Conservation (phyloP, 257 asterid genomes). For the Ocimum tenuiflorum region DNA sequence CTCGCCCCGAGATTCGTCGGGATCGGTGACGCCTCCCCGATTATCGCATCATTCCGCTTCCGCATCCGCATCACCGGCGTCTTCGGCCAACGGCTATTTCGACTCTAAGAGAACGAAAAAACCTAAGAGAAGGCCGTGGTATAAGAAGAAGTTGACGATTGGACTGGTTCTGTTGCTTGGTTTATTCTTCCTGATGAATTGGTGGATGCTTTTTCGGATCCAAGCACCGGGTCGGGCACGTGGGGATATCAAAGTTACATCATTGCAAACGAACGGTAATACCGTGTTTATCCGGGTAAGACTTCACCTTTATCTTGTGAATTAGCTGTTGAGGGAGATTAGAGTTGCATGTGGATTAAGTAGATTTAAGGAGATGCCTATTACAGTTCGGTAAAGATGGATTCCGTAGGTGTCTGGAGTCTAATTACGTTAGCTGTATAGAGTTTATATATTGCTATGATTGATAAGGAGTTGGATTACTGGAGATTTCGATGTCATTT, state of each 20-base stretch:
- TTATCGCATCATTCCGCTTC: slow-evolving; percentile 26
- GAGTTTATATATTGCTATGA: background rate
- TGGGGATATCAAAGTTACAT: slow-evolving; percentile 37
- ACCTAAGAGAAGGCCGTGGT: slow-evolving; percentile 42
- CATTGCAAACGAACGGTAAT: slow-evolving; percentile 50
- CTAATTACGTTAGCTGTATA: background rate
- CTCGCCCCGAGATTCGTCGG: slow-evolving; percentile 25
- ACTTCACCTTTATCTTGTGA: slow-evolving; percentile 1
- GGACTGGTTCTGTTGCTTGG: slow-evolving; percentile 42
- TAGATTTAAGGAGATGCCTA: background rate
- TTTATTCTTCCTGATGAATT: slow-evolving; percentile 41
- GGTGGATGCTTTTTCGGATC: slow-evolving; percentile 86
- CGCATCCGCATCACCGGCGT: slow-evolving; percentile 29
- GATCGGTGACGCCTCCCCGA: slow-evolving; percentile 28
- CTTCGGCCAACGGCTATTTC: slow-evolving; percentile 26
- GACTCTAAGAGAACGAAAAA: slow-evolving; percentile 32
- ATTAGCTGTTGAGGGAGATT: slow-evolving; percentile 11
- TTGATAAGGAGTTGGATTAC: background rate
- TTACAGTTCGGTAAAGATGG: background rate
- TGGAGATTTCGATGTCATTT: slow-evolving; percentile 7
- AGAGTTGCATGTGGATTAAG: background rate
- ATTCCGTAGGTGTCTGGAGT: background rate
- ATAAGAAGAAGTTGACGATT: slow-evolving; percentile 28
- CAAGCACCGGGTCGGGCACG: slow-evolving; percentile 39
- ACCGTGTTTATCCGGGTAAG: slow-evolving; percentile 63